Evolutionary conservation across 176 grass and related monocot genomes (phyloP).

Genomic region (Themeda triandra): DNA sequence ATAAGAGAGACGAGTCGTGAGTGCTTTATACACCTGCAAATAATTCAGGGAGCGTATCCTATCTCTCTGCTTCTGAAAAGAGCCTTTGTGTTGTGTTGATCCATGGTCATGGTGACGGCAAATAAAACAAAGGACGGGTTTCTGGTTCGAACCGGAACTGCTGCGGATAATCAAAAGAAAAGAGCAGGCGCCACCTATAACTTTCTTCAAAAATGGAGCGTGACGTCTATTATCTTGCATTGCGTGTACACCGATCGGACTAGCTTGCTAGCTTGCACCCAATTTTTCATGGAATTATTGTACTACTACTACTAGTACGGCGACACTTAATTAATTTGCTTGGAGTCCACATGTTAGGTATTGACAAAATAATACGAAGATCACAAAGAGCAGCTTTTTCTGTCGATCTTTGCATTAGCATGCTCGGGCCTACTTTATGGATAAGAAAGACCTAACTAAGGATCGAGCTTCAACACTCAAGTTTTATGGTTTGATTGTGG

Average conservation of each 20-base stretch:
- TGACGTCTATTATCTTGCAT: neutral
- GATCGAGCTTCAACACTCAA: too few species aligned
- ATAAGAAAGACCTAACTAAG: too few species aligned
- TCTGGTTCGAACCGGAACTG: neutral
- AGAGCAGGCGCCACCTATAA: neutral
- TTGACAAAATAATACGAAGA: neutral
- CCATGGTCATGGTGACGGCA: neutral
- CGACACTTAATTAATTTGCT: neutral
- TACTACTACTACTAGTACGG: neutral
- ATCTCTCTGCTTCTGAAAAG: constrained; percentile 11
- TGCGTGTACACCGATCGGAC: neutral
- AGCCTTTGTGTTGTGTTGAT: neutral
- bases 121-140: neutral
- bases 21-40: neutral
- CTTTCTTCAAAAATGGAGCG: neutral
- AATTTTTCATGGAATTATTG: constrained; percentile 14
- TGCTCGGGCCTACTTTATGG: neutral
- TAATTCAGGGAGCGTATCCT: neutral
- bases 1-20: neutral
- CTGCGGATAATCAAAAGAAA: neutral
- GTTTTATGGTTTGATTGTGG: too few species aligned
- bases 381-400: neutral
- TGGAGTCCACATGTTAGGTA: neutral
- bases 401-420: too few species aligned
- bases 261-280: neutral